phyloP scores from a whole-genome alignment of 768 basidiomycete genomes.

The Phlebiopsis gigantea region DNA sequence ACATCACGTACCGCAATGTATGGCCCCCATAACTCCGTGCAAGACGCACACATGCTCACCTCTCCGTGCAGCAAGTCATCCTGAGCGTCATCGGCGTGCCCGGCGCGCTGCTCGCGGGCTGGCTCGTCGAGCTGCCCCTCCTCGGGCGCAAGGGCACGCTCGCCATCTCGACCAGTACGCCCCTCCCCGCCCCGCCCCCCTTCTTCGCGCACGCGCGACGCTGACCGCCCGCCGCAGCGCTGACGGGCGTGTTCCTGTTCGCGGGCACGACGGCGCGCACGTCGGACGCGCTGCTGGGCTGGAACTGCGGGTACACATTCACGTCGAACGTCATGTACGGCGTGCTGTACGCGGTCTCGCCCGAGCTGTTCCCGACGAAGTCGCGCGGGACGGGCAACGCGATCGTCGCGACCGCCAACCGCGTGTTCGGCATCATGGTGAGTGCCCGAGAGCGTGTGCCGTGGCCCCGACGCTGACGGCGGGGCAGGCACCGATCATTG shows the following conservation, averaged over 20 bases:
- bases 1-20: conserved; percentile 73
- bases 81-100: conserved; percentile 53
- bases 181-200: background rate
- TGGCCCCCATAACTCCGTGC: conserved; percentile 29
- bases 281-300: conserved; percentile 46
- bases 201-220: background rate
- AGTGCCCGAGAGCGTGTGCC: conserved; percentile 14
- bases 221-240: conserved; percentile 21
- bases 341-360: conserved; percentile 34
- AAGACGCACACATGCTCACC: conserved; percentile 8
- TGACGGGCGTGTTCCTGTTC: conserved; percentile 56
- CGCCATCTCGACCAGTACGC: conserved; percentile 41
- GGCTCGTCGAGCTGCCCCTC: conserved; percentile 43
- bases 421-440: conserved; percentile 57
- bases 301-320: conserved; percentile 57
- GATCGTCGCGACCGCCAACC: conserved; percentile 45
- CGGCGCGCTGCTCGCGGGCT: conserved; percentile 51
- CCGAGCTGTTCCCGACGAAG: conserved; percentile 50
- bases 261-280: conserved; percentile 50
- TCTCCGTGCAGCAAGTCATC: conserved; percentile 42
- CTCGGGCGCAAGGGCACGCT: conserved; percentile 53
- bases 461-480: background rate
- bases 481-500: conserved; percentile 42
- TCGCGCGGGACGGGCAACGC: conserved; percentile 54
- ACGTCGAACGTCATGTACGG: conserved; percentile 55